A percentile compares a stretch with the other conserved stretches of the same genome.
Evolutionary conservation across 73 alveolate genomes (phyloP).

Genomic region (Paraurostyla sp.): DNA sequence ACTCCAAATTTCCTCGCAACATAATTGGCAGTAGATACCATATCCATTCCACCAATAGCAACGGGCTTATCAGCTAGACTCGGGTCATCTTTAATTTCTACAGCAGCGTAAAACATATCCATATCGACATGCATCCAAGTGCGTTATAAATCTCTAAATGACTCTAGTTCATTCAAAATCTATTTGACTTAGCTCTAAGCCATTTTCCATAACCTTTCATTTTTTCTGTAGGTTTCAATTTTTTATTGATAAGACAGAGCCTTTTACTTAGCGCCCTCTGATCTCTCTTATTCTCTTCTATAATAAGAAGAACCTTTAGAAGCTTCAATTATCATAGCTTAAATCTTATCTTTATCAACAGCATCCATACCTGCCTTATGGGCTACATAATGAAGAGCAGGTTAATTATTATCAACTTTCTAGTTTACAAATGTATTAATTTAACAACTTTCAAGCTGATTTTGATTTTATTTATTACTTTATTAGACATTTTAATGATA

Average conservation of each 20-base stretch:
- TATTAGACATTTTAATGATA: too few relatives aligned
- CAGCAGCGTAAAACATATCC: conserved; percentile 99
- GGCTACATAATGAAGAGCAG: conserved; percentile 61
- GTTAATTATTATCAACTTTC: too few relatives aligned
- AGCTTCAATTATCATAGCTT: conserved; percentile 80
- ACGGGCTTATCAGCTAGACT: conserved; percentile 94
- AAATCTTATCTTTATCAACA: conserved; percentile 75
- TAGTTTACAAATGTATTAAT: too few relatives aligned
- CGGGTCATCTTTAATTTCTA: conserved; percentile 96
- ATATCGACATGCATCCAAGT: conserved; percentile 98
- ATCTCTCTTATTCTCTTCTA: conserved; percentile 70
- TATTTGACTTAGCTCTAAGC: neutral
- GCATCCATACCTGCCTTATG: conserved; percentile 87
- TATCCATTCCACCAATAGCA: conserved; percentile 94
- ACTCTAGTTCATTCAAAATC: neutral
- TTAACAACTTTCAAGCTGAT: too few relatives aligned
- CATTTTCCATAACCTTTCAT: conserved; percentile 25
- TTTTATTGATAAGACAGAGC: conserved; percentile 38
- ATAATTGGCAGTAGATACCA: conserved; percentile 95
- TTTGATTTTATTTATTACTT: too few relatives aligned
- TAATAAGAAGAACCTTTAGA: conserved; percentile 81
- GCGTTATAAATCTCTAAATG: conserved; percentile 71
- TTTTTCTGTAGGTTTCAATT: conserved; percentile 47
- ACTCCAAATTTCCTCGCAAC: conserved; percentile 98
- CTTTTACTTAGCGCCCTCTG: conserved; percentile 62